Conservation (phyloP, 495 filamentous ascomycete genomes). For the Amniculicola lignicola region DNA sequence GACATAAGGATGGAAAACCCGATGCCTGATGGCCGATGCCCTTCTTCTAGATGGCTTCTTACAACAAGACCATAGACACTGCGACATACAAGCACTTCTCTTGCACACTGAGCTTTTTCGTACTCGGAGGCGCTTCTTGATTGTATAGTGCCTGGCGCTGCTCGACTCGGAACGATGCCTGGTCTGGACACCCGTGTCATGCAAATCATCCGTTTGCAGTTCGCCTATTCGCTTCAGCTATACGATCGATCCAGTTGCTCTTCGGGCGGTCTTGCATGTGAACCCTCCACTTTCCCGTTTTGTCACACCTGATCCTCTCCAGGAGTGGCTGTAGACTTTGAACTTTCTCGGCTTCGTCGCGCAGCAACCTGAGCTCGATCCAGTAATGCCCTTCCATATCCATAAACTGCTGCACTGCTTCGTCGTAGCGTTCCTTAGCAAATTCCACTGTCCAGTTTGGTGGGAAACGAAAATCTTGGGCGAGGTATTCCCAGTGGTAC, state of each 20-base stretch:
- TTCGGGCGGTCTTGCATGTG: too few relatives aligned
- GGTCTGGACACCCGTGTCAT: neutral
- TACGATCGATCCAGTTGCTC: too few relatives aligned
- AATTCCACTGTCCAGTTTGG: conserved; percentile 29
- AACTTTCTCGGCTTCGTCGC: conserved; percentile 19
- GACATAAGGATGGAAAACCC: too few relatives aligned
- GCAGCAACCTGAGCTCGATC: conserved; percentile 21
- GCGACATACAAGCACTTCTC: too few relatives aligned
- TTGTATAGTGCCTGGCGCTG: too few relatives aligned
- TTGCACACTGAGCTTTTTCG: too few relatives aligned
- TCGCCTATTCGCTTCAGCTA: neutral
- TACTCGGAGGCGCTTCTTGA: too few relatives aligned
- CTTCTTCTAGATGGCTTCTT: too few relatives aligned
- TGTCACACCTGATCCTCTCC: conserved; percentile 19
- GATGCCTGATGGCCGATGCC: too few relatives aligned
- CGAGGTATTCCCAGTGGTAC: conserved; percentile 32
- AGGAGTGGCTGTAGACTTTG: conserved; percentile 16
- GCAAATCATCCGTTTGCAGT: neutral
- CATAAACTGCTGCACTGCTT: conserved; percentile 30
- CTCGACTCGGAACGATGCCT: too few relatives aligned
- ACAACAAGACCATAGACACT: too few relatives aligned
- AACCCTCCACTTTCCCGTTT: conserved; percentile 11
- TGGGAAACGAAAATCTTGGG: conserved; percentile 32
- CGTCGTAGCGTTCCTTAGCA: conserved; percentile 24
- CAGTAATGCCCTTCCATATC: conserved; percentile 33